Evolutionary conservation across 1,284 basidiomycete genomes (phyloP), one percentile per base, ranked within the genome.

Genomic region (Earliella scabrosa): DNA sequence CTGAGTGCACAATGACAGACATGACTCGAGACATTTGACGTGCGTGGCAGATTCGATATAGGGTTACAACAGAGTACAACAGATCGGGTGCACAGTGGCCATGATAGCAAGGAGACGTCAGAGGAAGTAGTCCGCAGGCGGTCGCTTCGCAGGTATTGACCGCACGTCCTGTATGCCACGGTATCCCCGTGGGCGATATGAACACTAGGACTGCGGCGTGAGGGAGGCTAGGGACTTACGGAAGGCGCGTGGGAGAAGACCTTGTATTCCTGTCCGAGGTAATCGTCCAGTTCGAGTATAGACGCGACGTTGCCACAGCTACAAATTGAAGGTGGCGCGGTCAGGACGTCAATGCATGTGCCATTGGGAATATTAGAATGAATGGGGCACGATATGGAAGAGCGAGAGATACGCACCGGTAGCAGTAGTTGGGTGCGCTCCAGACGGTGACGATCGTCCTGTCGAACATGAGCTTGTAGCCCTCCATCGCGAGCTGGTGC

Each of bases 351-450:
- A n/a, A n/a, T n/a, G n/a, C n/a, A n/a, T n/a, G n/a, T n/a, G n/a
- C n/a, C n/a, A n/a, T n/a, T n/a, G n/a, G n/a, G n/a, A n/a, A n/a
- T n/a, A n/a, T n/a, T n/a, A n/a, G n/a, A n/a, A n/a, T n/a, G n/a
- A n/a, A n/a, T n/a, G n/a, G n/a, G n/a, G n/a, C n/a, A n/a, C n/a
- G n/a, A n/a, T n/a, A n/a, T n/a, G n/a, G n/a, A n/a, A n/a, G n/a
- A n/a, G n/a, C n/a, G n/a, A n/a, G n/a, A n/a, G n/a, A n/a, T 13
- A 79, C 86, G 54, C 61, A 95, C 89, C 95, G 80, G 74, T 99
- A 98, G 74, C 97, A 99, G 71, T 99, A 99, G 73, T 98, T 99
- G 3, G 96, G 97, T 1, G 96, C 97, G 67, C 92, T 95, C 96
- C 97, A 99, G 20, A 99, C 96, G 1, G 97, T 99, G 10, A 99